phyloP scores from a whole-genome alignment of 148 eudicot species.

The Cornus kousa region DNA sequence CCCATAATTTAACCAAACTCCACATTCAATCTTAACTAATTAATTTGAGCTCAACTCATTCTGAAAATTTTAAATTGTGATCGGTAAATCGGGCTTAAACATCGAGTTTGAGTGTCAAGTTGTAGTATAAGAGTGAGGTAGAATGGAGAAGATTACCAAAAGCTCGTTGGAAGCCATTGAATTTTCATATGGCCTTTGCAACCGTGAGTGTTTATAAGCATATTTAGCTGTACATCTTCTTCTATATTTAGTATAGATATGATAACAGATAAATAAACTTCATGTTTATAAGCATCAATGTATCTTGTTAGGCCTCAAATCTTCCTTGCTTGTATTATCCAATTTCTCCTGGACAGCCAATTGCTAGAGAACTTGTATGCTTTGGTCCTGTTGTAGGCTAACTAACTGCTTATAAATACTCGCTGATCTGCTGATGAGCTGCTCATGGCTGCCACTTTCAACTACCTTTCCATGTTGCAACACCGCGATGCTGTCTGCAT shows the following conservation, averaged over 20 bases:
- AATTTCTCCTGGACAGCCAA: not conserved
- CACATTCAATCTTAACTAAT: no score
- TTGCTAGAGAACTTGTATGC: not conserved
- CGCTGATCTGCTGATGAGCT: slow-evolving; percentile 38
- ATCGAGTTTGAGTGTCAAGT: no score
- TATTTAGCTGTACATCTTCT: not conserved
- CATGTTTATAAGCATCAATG: not conserved
- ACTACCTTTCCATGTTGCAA: slow-evolving; percentile 55
- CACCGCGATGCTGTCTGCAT: slow-evolving; percentile 55
- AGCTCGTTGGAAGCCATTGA: no score
- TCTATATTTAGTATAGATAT: not conserved
- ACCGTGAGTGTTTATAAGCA: not conserved
- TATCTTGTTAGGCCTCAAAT: not conserved
- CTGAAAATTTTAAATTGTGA: no score
- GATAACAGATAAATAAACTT: not conserved
- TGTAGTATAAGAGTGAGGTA: no score
- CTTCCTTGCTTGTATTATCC: not conserved
- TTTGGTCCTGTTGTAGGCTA: slow-evolving; percentile 39
- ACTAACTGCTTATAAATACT: slow-evolving; percentile 51
- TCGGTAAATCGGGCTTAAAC: no score
- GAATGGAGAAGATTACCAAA: no score
- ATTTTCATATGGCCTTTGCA: no score
- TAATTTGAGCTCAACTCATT: no score
- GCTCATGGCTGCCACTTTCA: slow-evolving; percentile 57
- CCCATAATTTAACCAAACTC: no score